Evolutionary conservation across 208 protist genomes (phyloP).

Genomic region (Spongospora subterranea): DNA sequence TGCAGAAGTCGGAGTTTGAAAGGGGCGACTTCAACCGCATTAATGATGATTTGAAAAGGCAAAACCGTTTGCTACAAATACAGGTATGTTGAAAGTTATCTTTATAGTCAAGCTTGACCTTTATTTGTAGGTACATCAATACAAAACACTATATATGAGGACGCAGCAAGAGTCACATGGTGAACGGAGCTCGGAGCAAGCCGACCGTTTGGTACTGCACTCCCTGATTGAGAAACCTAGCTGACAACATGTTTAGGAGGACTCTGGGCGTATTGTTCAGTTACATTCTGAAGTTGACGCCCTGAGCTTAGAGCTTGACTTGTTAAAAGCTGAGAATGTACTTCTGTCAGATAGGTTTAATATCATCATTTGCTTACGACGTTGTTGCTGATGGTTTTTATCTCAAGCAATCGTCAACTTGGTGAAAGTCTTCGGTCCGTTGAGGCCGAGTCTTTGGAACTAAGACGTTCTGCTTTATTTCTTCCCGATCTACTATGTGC

Average conservation of each 20-base stretch:
- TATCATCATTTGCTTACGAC: background rate
- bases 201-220: background rate
- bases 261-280: background rate
- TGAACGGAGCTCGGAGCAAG: background rate
- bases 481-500: background rate
- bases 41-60: background rate
- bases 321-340: background rate
- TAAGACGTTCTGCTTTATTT: background rate
- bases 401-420: conserved; percentile 6
- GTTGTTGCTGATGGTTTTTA: background rate
- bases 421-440: background rate
- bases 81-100: background rate
- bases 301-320: background rate
- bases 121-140: conserved; percentile 7
- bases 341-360: background rate
- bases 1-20: background rate
- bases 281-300: background rate
- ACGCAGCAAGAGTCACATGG: background rate
- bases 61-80: conserved; percentile 29
- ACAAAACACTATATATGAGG: conserved; percentile 49
- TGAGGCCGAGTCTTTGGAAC: background rate
- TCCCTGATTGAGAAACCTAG: background rate
- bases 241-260: background rate
- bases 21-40: background rate
- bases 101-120: background rate